Base-by-base conservation (phyloP, 441 rosid genomes). In the Populus hybrid region DNA sequence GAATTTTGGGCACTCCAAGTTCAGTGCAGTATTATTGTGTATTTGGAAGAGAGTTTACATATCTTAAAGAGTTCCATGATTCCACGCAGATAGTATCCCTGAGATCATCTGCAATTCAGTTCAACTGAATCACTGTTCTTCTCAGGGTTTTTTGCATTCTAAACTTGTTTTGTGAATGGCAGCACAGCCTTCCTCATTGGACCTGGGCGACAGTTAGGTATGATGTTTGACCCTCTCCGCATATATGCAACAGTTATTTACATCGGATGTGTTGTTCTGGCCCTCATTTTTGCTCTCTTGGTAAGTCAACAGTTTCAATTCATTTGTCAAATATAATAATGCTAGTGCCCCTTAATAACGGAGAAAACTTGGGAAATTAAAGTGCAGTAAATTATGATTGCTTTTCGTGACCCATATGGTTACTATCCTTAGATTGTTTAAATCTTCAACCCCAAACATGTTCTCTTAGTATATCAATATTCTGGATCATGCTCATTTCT, bases 121-220 rank as follows among this genome's bases (percentile, higher is more conserved):
- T 66, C 21, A 14, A 68, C n/a, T 78, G 54, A 18, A 65, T 23
- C 1, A 11, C 63, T 69, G 76, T 73, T 18, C 73, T 20, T 42
- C 24, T 63, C 35, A 7, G 69, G n/a, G 34, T 72, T 74, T 75
- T 63, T 84, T 46, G 59, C 40, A 72, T 82, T 81, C 78, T 77
- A 63, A 83, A 75, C 72, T 80, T 73, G 67, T 74, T 80, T 79
- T 79, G 38, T 81, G 75, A 84, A 84, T 87, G 97, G 89, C 97
- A 96, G 97, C 92, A 94, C 99, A 92, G 98, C 87, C 83, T 94
- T 96, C 80, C 90, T 95, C 76, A 85, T 91, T 81, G 97, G 98
- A 85, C 86, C 88, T 84, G 85, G 70, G 77, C 90, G 83, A 77
- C 99, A 96, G 81, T 70, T 94, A 67, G 86, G 87, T 57, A 91